Conservation (phyloP, 441 rosid species). For the Populus hybrid region DNA sequence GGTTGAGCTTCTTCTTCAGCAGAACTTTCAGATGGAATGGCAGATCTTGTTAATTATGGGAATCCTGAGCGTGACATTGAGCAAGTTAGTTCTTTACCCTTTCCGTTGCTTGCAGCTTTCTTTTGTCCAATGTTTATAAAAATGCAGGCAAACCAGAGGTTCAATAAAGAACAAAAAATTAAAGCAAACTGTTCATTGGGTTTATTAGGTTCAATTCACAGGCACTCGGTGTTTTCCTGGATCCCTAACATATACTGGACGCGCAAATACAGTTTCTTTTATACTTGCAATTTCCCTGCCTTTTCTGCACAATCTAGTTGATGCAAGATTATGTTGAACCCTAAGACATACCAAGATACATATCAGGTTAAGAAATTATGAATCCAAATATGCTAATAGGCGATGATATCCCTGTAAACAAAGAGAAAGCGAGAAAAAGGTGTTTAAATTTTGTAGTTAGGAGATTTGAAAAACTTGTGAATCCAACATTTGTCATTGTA, state of each 20-base stretch:
- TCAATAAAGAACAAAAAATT: not conserved
- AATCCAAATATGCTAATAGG: not conserved
- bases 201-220: not conserved
- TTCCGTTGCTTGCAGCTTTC: not conserved
- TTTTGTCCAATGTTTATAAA: not conserved
- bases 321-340: not conserved
- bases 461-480: not conserved
- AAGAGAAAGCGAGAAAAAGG: not conserved
- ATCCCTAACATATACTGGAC: not conserved
- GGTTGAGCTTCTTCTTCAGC: slow-evolving; percentile 41
- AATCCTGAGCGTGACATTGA: slow-evolving; percentile 84
- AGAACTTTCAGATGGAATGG: slow-evolving; percentile 94
- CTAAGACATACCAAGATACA: too few species aligned
- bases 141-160: not conserved
- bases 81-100: slow-evolving; percentile 42
- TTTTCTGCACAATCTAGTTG: not conserved
- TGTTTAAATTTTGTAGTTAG: not conserved
- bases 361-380: not conserved
- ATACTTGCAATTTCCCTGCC: not conserved
- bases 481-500: not conserved
- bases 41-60: slow-evolving; percentile 74
- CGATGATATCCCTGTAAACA: not conserved
- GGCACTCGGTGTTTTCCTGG: not conserved
- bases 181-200: not conserved
- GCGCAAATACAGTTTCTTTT: not conserved